Conservation (phyloP, 257 asterid genomes). For the Catharanthus roseus region DNA sequence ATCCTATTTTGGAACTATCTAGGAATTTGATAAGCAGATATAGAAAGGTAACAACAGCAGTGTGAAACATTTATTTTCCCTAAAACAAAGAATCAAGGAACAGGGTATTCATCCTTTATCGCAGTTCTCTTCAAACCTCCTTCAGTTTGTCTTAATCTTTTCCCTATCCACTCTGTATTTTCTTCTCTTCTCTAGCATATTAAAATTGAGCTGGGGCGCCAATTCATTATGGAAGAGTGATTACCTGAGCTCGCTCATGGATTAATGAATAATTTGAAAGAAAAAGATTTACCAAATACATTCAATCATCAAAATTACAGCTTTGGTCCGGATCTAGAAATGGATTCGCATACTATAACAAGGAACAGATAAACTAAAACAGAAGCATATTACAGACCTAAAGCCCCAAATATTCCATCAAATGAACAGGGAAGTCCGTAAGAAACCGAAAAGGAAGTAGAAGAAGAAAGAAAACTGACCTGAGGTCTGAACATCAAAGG, state of each 20-base stretch:
- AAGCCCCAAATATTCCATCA: not conserved
- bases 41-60: not conserved
- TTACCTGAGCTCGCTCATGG: too few species aligned
- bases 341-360: slow-evolving; percentile 18
- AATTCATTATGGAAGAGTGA: slow-evolving; percentile 5
- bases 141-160: not conserved
- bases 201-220: not conserved
- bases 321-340: slow-evolving; percentile 38
- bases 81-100: not conserved
- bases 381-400: not conserved
- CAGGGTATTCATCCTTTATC: not conserved
- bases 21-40: not conserved
- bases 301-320: slow-evolving; percentile 22
- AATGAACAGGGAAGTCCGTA: not conserved
- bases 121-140: not conserved
- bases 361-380: slow-evolving; percentile 1
- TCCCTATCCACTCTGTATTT: not conserved
- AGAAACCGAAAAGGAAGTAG: slow-evolving; percentile 2
- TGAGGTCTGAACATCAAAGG: slow-evolving; percentile 90
- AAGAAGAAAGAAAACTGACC: slow-evolving; percentile 34
- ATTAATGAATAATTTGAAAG: not conserved
- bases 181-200: not conserved
- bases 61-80: not conserved
- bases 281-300: slow-evolving; percentile 10
- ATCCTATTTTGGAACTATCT: not conserved